These are phyloP conservation scores for Galerina marginata DNA, from an alignment of 768 basidiomycete genomes.

Conservation along the genomic window DNA sequence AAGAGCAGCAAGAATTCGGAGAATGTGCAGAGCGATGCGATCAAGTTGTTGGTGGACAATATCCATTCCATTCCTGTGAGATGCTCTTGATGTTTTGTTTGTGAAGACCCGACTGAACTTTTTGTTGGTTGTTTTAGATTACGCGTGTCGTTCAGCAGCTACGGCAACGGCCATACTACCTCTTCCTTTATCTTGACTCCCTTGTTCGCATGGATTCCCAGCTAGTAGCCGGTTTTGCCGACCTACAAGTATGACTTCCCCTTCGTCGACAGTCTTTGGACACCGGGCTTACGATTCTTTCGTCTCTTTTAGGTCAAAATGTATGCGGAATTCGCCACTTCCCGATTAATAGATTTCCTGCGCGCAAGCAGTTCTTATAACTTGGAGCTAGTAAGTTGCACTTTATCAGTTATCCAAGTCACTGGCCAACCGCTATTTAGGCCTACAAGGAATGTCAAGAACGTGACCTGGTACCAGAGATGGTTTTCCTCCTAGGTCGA, in stretches of 20 bases:
- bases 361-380: constrained; percentile 91
- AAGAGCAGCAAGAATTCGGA: constrained; percentile 36
- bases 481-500: constrained; percentile 95
- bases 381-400: constrained; percentile 69
- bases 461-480: constrained; percentile 89
- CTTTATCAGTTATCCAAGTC: too few relatives aligned
- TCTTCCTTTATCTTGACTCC: constrained; percentile 93
- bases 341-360: constrained; percentile 86
- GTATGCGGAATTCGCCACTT: constrained; percentile 86
- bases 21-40: constrained; percentile 70
- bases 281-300: not conserved
- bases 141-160: constrained; percentile 89
- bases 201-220: constrained; percentile 87
- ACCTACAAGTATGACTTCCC: constrained; percentile 66
- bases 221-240: constrained; percentile 80
- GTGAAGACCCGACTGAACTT: not conserved
- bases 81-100: constrained; percentile 10
- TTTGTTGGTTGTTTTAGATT: constrained; percentile 53
- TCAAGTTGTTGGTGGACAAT: constrained; percentile 88
- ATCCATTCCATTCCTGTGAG: constrained; percentile 94
- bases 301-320: constrained; percentile 68
- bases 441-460: constrained; percentile 88
- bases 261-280: not conserved
- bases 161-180: constrained; percentile 72
- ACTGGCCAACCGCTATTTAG: constrained; percentile 38